Conservation (phyloP, 148 eudicot genomes). For the Dianthus caryophyllus region DNA sequence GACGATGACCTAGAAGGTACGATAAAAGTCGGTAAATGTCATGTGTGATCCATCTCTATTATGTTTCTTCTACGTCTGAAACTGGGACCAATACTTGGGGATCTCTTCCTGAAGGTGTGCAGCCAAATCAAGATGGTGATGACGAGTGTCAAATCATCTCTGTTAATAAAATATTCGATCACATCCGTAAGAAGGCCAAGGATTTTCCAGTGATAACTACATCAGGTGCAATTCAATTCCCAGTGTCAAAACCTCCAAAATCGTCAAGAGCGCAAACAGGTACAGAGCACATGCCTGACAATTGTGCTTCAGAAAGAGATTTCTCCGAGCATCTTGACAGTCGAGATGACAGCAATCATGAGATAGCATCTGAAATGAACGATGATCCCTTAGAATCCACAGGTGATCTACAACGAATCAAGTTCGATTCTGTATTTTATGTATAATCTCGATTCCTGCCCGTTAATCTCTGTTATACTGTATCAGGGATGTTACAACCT, state of each 20-base stretch:
- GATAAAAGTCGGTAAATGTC: neutral
- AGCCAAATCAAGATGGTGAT: constrained; percentile 35
- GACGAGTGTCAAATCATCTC: constrained; percentile 70
- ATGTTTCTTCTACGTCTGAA: constrained; percentile 7
- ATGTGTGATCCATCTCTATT: constrained; percentile 13
- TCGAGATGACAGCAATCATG: constrained; percentile 18
- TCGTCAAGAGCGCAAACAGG: constrained; percentile 41
- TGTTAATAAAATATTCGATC: constrained; percentile 71
- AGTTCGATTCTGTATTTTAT: neutral
- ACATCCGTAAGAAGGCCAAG: constrained; percentile 78
- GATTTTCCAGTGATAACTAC: constrained; percentile 51
- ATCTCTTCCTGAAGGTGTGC: constrained; percentile 30
- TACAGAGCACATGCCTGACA: constrained; percentile 32
- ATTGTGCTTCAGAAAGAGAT: constrained; percentile 24
- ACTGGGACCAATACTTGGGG: constrained; percentile 16
- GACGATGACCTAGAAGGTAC: constrained; percentile 76
- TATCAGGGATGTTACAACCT: constrained; percentile 34
- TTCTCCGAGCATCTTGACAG: constrained; percentile 12
- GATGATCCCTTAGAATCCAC: constrained; percentile 28
- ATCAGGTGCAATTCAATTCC: constrained; percentile 35
- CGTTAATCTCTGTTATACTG: constrained; percentile 1
- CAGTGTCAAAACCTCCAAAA: constrained; percentile 43
- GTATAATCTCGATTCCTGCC: constrained; percentile 1
- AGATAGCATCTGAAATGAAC: constrained; percentile 16
- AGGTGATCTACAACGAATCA: constrained; percentile 13